Conservation (phyloP, 108 stramenopile genomes). For the Cyclotella kingstonii region DNA sequence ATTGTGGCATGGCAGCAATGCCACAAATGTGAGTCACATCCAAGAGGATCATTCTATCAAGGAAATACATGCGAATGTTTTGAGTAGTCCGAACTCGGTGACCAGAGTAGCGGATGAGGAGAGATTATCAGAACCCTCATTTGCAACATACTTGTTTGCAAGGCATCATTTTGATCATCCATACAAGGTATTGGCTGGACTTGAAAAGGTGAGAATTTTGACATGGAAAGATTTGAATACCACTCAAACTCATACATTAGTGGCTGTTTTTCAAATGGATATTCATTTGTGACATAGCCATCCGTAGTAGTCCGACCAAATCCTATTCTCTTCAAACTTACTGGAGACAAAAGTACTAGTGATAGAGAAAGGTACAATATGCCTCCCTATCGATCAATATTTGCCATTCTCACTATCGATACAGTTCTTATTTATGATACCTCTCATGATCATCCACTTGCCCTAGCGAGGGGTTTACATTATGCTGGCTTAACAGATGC, state of each 20-base stretch:
- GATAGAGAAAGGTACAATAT: conserved; percentile 19
- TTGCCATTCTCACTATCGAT: conserved; percentile 82
- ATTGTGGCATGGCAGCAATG: conserved; percentile 58
- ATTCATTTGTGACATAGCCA: no score
- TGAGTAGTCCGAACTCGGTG: conserved; percentile 10
- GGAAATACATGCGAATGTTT: neutral
- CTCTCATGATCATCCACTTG: conserved; percentile 61
- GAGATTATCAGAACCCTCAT: conserved; percentile 39
- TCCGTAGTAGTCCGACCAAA: conserved; percentile 80
- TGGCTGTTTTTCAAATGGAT: neutral
- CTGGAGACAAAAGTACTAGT: conserved; percentile 43
- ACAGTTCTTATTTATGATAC: conserved; percentile 84
- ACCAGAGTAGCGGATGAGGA: conserved; percentile 12
- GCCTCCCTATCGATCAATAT: conserved; percentile 73
- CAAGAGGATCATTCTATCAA: no score
- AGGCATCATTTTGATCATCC: conserved; percentile 83
- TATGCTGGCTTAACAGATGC: conserved; percentile 86
- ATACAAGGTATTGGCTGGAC: conserved; percentile 67
- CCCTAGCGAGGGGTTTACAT: conserved; percentile 71
- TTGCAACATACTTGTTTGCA: conserved; percentile 75
- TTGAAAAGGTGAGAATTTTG: conserved; percentile 60
- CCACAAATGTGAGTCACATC: no score
- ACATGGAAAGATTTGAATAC: neutral
- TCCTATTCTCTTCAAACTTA: conserved; percentile 75
- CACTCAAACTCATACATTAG: conserved; percentile 5